Base-by-base conservation (phyloP, 768 basidiomycete genomes). In the Rhodotorula kratochvilovae region DNA sequence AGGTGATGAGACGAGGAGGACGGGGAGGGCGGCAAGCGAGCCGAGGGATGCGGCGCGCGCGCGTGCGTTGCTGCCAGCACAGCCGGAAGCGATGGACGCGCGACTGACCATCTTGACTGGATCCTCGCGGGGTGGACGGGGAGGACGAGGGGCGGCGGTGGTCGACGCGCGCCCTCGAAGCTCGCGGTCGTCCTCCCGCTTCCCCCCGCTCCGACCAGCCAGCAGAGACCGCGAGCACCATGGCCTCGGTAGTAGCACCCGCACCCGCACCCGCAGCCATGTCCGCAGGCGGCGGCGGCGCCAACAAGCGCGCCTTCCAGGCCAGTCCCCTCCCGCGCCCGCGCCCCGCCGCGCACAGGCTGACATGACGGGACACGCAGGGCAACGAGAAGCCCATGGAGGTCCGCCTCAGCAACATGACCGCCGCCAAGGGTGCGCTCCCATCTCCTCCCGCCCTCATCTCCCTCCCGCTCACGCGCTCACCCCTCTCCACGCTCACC, bases 351-450 rank as follows among this genome's bases (percentile, higher is more conserved):
- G 11, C 48, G 2, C 46, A 15, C n/a, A 33, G 23, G 25, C 39
- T 13, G 27, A 29, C 57, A 3, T 1, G 21, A 2, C 21, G 10
- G 25, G 33, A 12, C 23, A 19, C 17, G 27, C 70, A 77, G 77
- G 73, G 76, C 73, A 74, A 96, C 91, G 91, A 92, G 73, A 98
- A 99, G 82, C 93, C 94, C 27, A 97, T 94, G 89, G 95, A 99
- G 82, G 88, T 98, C 75, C 89, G 95, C 74, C 83, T 94, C 82
- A 95, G 92, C 61, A 99, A 98, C 81, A 88, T 99, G 90, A 89
- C 94, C 72, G 95, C 95, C 54, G 95, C 95, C 35, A 98, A 98
- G 74, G 79, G 81, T 81, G 27, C 25, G 23, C 11, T 25, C 53
- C 19, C 54, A 3, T 19, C 29, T n/a, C 3, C 33, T n/a, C 51